Evolutionary conservation across 1,139 yeast species (phyloP), one percentile per base, ranked within the genome.

Genomic region (Blastobotrys niveus): DNA sequence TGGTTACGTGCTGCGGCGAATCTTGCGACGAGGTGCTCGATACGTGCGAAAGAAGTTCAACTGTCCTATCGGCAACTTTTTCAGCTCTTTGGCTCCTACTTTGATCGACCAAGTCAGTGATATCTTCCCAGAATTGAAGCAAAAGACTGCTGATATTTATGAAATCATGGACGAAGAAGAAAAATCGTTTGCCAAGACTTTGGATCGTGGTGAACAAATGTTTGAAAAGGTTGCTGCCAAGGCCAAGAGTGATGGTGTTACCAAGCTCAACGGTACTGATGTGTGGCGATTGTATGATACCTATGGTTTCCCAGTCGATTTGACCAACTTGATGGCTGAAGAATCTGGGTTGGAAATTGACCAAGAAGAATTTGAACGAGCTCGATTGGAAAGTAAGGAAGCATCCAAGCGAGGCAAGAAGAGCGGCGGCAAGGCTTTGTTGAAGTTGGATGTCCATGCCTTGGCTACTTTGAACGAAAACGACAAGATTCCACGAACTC

Each of bases 281-380:
- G 98, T 91, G 34, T 91, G 99, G 99, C 80, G 99, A 69, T 74
- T 91, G 59, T 93, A 93, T 59, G 99, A 91, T 60, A 93, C 99
- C n/a, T 91, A 89, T 62, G 99, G 99, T 47, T 91, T 91, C 84
- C 99, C 99, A 34, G 96, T 88, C 45, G 99, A 91, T 68, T 78
- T 91, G 65, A 93, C 98, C 33, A 80, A 95, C 64, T 77, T 91
- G 63, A 93, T 91, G 98, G 98, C 98, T 37, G 97, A 89, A 68
- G 99, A 91, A 70, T 87, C 93, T 47, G 95, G 94, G n/a, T 76
- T 91, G 57, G 82, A 80, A 58, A 89, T 91, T 55, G 96, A 91
- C 64, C 95, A 87, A 62, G 79, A 72, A 44, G 97, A 87, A 38
- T 91, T 91, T 61, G 96, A 89, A 67, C 76, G 76, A 58, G 97